These are phyloP conservation scores for Suhomyces kilbournensis DNA, from an alignment of 805 yeast species.

Conservation along the genomic window DNA sequence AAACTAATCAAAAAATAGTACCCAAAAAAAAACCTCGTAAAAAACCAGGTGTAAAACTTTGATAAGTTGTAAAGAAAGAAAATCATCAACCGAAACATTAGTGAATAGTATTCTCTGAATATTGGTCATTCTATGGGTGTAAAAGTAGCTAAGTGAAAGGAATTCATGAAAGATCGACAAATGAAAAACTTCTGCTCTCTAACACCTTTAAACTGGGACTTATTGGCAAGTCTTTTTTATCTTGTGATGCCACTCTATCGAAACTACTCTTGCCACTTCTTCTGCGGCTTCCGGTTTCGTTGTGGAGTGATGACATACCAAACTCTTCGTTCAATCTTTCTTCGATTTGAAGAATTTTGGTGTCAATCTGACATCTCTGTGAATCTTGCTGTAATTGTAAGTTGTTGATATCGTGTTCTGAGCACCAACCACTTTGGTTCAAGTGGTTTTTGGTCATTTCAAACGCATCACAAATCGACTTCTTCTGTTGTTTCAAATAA, in stretches of 20 bases:
- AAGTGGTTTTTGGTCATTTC: constrained; percentile 31
- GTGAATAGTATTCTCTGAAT: not conserved
- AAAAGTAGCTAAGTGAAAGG: not conserved
- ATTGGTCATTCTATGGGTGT: not conserved
- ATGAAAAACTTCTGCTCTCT: constrained; percentile 29
- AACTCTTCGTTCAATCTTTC: constrained; percentile 31
- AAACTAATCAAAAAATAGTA: not conserved
- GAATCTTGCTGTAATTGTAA: constrained; percentile 36
- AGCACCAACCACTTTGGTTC: constrained; percentile 41
- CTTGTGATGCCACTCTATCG: constrained; percentile 4
- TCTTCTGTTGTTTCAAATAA: constrained; percentile 33
- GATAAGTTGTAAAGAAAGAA: not conserved
- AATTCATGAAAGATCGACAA: constrained; percentile 12
- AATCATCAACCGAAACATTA: not conserved
- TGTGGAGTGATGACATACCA: constrained; percentile 22
- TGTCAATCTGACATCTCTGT: constrained; percentile 36
- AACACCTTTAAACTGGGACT: constrained; percentile 34
- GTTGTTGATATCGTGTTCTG: constrained; percentile 39
- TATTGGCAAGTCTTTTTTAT: constrained; percentile 12
- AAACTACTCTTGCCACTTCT: not conserved
- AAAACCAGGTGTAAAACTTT: not conserved
- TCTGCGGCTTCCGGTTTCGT: constrained; percentile 1
- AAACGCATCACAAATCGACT: constrained; percentile 31
- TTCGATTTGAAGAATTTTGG: constrained; percentile 36
- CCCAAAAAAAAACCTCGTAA: not conserved